phyloP scores from a whole-genome alignment of 2,329 filamentous ascomycete genomes.

The Epichloe sylvatica region DNA sequence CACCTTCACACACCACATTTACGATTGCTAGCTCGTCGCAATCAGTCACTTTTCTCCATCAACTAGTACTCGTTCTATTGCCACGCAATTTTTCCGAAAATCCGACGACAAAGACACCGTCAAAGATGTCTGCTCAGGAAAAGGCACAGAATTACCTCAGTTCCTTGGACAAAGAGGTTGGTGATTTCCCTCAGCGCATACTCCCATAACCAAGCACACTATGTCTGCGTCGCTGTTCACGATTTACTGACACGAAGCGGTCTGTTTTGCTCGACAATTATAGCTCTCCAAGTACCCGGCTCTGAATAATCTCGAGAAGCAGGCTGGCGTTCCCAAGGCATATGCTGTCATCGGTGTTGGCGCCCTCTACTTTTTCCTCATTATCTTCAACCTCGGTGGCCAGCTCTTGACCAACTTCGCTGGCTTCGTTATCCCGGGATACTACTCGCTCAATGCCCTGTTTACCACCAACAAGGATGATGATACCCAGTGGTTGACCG shows the following conservation, averaged over 20 bases:
- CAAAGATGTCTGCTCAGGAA: constrained; percentile 59
- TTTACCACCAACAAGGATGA: constrained; percentile 59
- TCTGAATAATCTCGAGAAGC: constrained; percentile 76
- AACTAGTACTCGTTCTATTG: background rate
- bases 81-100: constrained; percentile 8
- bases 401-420: constrained; percentile 79
- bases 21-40: background rate
- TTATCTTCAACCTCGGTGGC: constrained; percentile 84
- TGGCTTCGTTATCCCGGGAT: constrained; percentile 68
- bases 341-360: constrained; percentile 66
- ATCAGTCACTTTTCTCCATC: constrained; percentile 8
- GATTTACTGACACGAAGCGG: constrained; percentile 9
- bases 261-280: background rate
- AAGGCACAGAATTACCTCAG: constrained; percentile 63
- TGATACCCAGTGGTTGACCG: constrained; percentile 69
- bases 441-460: constrained; percentile 69
- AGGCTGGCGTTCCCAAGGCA: constrained; percentile 70
- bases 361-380: constrained; percentile 80
- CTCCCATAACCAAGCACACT: background rate
- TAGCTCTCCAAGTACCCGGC: constrained; percentile 75
- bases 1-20: background rate
- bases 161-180: constrained; percentile 71
- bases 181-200: constrained; percentile 15
- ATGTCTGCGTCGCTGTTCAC: constrained; percentile 10
- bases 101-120: constrained; percentile 6